Percentiles rank a stretch among this genome's conserved stretches.
phyloP scores from a whole-genome alignment of 129 eudicot genomes.

The Pseudognaphalium luteoalbum region DNA sequence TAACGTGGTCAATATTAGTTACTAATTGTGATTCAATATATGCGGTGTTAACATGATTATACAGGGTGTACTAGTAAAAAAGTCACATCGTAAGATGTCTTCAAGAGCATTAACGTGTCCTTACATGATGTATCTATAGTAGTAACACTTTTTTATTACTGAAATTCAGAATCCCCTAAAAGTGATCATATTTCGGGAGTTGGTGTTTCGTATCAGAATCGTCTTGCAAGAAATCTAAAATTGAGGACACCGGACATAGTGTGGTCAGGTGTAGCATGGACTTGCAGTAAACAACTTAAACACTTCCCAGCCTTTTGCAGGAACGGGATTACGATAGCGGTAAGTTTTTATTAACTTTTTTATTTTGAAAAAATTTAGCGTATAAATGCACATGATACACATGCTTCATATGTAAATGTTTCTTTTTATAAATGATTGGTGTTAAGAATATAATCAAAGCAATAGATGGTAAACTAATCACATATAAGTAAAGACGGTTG shows the following conservation, averaged over 20 bases:
- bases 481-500: not conserved
- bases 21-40: not conserved
- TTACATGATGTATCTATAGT: not conserved
- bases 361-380: not conserved
- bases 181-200: conserved; percentile 49
- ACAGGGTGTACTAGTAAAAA: not conserved
- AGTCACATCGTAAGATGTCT: not conserved
- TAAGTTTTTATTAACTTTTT: conserved; percentile 25
- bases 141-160: not conserved
- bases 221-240: conserved; percentile 58
- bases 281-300: conserved; percentile 85
- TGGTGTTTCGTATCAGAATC: conserved; percentile 51
- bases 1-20: not conserved
- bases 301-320: conserved; percentile 88
- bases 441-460: not conserved
- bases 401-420: not conserved
- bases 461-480: not conserved
- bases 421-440: not conserved
- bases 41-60: not conserved
- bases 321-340: conserved; percentile 78
- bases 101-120: not conserved
- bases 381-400: conserved; percentile 4
- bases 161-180: conserved; percentile 57
- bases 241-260: conserved; percentile 57
- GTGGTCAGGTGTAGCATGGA: conserved; percentile 95